phyloP scores from a whole-genome alignment of 805 yeast species.

The Grigorovia transvaalensis region DNA sequence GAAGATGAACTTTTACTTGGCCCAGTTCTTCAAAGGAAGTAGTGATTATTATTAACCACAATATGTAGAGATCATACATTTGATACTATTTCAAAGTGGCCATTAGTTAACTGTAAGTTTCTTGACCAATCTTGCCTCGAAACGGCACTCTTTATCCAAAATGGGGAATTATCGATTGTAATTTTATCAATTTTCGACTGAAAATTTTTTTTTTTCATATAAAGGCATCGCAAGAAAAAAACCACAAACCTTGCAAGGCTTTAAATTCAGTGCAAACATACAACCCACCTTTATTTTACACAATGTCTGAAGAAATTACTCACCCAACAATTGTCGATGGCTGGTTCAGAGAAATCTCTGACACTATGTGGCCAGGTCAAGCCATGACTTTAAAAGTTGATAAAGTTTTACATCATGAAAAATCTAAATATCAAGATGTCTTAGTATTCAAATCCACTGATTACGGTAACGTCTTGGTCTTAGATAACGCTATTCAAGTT shows the following conservation, averaged over 20 bases:
- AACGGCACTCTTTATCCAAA: background rate
- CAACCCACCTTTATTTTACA: background rate
- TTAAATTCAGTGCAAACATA: background rate
- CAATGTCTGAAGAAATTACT: conserved; percentile 29
- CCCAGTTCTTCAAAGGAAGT: no score
- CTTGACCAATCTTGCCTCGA: background rate
- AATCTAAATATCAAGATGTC: conserved; percentile 87
- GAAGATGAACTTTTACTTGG: no score
- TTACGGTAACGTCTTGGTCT: conserved; percentile 90
- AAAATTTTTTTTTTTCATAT: background rate
- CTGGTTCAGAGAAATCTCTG: conserved; percentile 93
- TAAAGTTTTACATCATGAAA: conserved; percentile 72
- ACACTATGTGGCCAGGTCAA: conserved; percentile 98
- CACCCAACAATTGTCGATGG: conserved; percentile 51
- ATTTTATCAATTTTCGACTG: background rate
- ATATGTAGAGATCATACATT: background rate
- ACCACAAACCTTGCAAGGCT: background rate
- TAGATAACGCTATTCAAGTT: conserved; percentile 91
- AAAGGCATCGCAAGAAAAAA: background rate
- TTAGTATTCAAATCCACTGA: conserved; percentile 85
- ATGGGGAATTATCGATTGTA: background rate
- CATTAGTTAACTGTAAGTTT: no score
- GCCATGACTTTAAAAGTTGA: conserved; percentile 89
- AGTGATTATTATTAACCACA: no score
- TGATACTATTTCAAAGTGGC: background rate